Evolutionary conservation across 495 filamentous ascomycete genomes (phyloP), one percentile per base, ranked within the genome.

Genomic region (Penicillium odoratum): DNA sequence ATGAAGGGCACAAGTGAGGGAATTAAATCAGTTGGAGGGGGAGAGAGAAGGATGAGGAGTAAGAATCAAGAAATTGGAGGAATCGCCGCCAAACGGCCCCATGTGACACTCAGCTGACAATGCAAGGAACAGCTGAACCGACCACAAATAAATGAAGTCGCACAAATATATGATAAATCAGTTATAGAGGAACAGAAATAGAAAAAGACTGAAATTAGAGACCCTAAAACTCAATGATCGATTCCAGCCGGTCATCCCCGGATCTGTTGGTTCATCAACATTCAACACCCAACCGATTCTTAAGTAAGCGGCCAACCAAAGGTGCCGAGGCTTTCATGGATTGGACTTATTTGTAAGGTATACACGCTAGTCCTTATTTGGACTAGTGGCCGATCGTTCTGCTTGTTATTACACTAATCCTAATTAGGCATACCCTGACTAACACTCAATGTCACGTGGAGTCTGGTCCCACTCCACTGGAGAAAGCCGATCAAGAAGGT

Each of bases 91-190:
- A 67, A 72, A 69, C 64, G 68, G 68, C 33, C 71, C 68, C 74
- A 77, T 77, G 73, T 77, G 74, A 77, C 73, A 70, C 52, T 69
- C 65, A 64, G 63, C 52, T 61, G 58, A 67, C 62, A 69, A 64
- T 50, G 62, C 62, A 69, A 64, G 52, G 62, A 53, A 51, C 57
- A 63, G 56, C 59, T 62, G 62, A 47, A 60, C 53, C 48, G 30
- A 56, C 49, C 51, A 58, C 53, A 55, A 48, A 61, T 50, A 58
- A 47, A 21, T 42, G 31, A 57, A 21, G 8, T 28, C 11, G 36
- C 40, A 21, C 38, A 7, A 25, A 43, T 9, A 34, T 25, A 48
- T 38, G 15, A 59, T 50, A 51, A 58, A 60, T 29, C 52, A 52
- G 30, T 16, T 52, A 54, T 52, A 49, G 6, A 36, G 4, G 55